Base-by-base conservation (phyloP, 148 eudicot species). In the Salicornia ramosissima region DNA sequence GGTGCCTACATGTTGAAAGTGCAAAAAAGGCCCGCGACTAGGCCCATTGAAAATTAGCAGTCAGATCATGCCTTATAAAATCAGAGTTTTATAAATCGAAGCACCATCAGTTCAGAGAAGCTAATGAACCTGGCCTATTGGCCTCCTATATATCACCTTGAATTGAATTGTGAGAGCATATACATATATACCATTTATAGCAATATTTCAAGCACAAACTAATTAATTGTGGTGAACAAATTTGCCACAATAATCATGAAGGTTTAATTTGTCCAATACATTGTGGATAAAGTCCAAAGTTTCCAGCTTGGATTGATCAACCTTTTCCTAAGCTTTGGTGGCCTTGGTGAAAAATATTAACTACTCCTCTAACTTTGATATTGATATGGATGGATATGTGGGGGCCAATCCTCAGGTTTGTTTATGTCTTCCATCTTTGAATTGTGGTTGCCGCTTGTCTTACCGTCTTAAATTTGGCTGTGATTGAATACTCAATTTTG, bases 251-350 rank as follows among this genome's bases (percentile, higher is more conserved):
- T 36, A 36, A 36, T 4, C 61, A 52, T 75, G 73, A 62, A 53
- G 58, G 40, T 68, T n/a, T n/a, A 29, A 43, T 51, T 39, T 47
- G 73, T 55, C 57, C 74, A 56, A 62, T 54, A 45, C 42, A 55
- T 42, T 46, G 26, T 70, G 18, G 22, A 52, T 49, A 67, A 75
- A 55, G 53, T 70, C 75, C 74, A 26, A 28, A 64, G 53, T 12
- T 55, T 70, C 75, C 79, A 76, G 45, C 71, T 70, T 70, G 79
- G 71, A 71, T n/a, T n/a, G n/a, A 76, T 21, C 71, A 61, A 49
- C 52, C 21, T 39, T 71, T 26, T 67, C 10, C 40, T 46, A 56
- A 50, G 22, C 29, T 26, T 10, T 71, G 50, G 53, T 40, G 52
- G 57, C 65, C 46, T 46, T 70, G 53, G 55, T 39, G 34, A 26